phyloP scores from a whole-genome alignment of 2,329 filamentous ascomycete genomes.

The Alternaria sp. region DNA sequence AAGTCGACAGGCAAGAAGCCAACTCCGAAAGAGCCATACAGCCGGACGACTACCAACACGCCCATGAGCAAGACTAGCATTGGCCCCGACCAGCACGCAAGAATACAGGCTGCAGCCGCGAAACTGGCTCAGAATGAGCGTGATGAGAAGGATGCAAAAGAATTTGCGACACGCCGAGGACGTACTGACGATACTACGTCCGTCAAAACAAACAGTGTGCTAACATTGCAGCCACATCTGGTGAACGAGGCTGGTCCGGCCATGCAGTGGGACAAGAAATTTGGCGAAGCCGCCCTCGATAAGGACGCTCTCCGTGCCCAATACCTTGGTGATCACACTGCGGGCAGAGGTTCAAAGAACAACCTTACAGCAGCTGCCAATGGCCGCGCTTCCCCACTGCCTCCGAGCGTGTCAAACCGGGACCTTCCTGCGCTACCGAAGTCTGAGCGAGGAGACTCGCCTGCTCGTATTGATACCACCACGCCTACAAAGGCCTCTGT shows the following conservation, averaged over 20 bases:
- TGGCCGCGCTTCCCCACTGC: slow-evolving; percentile 36
- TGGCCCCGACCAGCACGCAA: slow-evolving; percentile 88
- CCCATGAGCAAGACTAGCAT: slow-evolving; percentile 80
- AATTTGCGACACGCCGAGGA: slow-evolving; percentile 62
- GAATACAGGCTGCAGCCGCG: slow-evolving; percentile 88
- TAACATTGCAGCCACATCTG: slow-evolving; percentile 85
- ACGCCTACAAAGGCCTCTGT: slow-evolving; percentile 39
- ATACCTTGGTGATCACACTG: slow-evolving; percentile 78
- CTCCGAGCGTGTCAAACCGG: slow-evolving; percentile 41
- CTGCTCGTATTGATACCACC: slow-evolving; percentile 28
- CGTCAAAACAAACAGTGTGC: slow-evolving; percentile 83
- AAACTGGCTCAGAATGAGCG: slow-evolving; percentile 76
- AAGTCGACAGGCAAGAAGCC: slow-evolving; percentile 54
- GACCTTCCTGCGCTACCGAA: slow-evolving; percentile 53
- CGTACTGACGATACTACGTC: slow-evolving; percentile 60
- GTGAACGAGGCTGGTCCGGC: slow-evolving; percentile 88
- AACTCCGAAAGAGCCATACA: slow-evolving; percentile 58
- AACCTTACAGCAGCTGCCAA: slow-evolving; percentile 48
- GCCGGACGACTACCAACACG: slow-evolving; percentile 57
- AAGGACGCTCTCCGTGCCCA: slow-evolving; percentile 83
- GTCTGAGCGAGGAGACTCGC: slow-evolving; percentile 36
- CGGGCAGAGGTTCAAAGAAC: slow-evolving; percentile 70
- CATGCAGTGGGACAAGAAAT: slow-evolving; percentile 96
- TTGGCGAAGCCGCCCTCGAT: slow-evolving; percentile 90
- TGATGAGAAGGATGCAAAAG: slow-evolving; percentile 61